These are phyloP conservation scores for Athelia psychrophila DNA, from an alignment of 1,284 basidiomycete species.

Conservation along the genomic window DNA sequence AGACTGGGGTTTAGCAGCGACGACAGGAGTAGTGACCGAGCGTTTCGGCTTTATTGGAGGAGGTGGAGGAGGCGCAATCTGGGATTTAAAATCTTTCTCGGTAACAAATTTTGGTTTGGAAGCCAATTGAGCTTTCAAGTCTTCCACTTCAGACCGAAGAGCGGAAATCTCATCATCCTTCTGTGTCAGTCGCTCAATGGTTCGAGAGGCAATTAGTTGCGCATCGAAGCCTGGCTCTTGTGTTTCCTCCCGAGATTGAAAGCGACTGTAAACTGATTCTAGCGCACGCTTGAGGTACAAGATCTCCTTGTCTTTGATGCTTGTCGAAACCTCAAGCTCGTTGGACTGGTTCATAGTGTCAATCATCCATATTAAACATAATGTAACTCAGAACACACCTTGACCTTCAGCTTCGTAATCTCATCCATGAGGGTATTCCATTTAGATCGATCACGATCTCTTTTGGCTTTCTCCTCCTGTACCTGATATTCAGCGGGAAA, in stretches of 20 bases:
- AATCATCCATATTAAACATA: conserved; percentile 3
- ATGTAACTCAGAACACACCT: conserved; percentile 38
- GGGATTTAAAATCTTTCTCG: conserved; percentile 70
- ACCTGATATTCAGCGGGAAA: conserved; percentile 4
- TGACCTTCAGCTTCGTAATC: conserved; percentile 67
- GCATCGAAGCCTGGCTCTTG: conserved; percentile 59
- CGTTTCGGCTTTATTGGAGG: conserved; percentile 39
- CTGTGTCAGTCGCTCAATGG: conserved; percentile 68
- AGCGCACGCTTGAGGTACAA: conserved; percentile 79
- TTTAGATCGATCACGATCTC: conserved; percentile 73
- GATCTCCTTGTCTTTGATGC: conserved; percentile 70
- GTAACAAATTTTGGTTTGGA: conserved; percentile 51
- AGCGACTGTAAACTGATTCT: conserved; percentile 81
- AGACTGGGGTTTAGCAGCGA: not conserved
- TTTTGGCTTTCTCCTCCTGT: conserved; percentile 76
- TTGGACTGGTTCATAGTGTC: conserved; percentile 37
- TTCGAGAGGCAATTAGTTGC: conserved; percentile 64
- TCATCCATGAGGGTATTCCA: conserved; percentile 79
- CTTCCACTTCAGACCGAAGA: conserved; percentile 50
- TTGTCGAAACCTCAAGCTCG: conserved; percentile 49
- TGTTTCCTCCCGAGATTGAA: conserved; percentile 48
- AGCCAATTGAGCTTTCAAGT: conserved; percentile 48
- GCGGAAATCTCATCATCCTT: conserved; percentile 68
- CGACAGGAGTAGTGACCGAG: conserved; percentile 10
- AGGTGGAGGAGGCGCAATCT: conserved; percentile 62